phyloP scores from a whole-genome alignment of 2,329 filamentous ascomycete species.

The Paracorniculantispora psalliotae region DNA sequence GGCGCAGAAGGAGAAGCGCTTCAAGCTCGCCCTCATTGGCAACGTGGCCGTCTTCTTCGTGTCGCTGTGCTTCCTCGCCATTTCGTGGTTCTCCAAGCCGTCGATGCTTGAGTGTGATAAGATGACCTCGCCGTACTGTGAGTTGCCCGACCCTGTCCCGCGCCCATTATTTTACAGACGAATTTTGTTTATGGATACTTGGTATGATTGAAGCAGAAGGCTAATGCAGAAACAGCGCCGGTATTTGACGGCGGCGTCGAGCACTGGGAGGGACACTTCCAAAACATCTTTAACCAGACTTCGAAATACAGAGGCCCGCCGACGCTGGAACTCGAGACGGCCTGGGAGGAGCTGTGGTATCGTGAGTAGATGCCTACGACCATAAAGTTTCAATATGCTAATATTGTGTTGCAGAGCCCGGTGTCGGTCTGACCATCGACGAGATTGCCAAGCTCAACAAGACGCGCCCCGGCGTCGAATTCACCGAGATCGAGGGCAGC shows the following conservation, averaged over 20 bases:
- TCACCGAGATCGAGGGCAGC: constrained; percentile 8
- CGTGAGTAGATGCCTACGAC: not conserved
- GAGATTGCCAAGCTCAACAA: constrained; percentile 13
- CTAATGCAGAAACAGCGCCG: constrained; percentile 1
- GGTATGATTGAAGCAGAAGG: not conserved
- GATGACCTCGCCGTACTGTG: constrained; percentile 11
- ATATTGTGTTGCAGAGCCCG: not conserved
- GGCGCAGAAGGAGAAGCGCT: constrained; percentile 5
- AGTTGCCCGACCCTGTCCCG: too few species aligned
- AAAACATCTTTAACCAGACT: constrained; percentile 6
- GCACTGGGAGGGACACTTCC: constrained; percentile 10
- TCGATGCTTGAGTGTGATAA: constrained; percentile 6
- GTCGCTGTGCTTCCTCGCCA: not conserved
- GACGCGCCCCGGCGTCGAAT: constrained; percentile 1
- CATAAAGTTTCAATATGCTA: not conserved
- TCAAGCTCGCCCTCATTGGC: not conserved
- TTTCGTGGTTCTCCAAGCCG: not conserved
- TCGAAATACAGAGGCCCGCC: constrained; percentile 13
- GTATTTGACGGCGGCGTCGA: constrained; percentile 7
- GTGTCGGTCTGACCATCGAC: not conserved
- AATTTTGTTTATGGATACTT: too few species aligned
- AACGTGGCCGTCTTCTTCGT: not conserved
- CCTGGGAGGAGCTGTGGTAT: constrained; percentile 12
- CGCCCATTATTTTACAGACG: too few species aligned
- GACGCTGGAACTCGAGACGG: constrained; percentile 6